Evolutionary conservation across 805 yeast species (phyloP), one percentile per base, ranked within the genome.

Genomic region (Pichia pseudocactophila): DNA sequence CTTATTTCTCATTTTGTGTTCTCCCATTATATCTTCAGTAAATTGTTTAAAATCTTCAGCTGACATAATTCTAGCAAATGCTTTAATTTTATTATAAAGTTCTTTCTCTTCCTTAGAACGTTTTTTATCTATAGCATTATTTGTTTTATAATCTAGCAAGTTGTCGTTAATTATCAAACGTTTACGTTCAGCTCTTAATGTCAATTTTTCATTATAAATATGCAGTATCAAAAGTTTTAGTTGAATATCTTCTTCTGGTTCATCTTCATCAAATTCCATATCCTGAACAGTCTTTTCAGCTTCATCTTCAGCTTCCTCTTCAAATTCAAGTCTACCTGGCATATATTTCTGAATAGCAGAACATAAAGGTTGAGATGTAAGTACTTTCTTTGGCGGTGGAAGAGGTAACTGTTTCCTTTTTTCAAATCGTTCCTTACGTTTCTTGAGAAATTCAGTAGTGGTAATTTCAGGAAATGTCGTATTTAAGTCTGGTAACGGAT

Each of bases 311-410:
- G 84, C 88, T 60, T 92, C 99, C 45, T 82, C 86, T 55, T 92
- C 99, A 61, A 92, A 92, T 61, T 92, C 99, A 47, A 92, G 68
- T 56, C 99, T 77, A 34, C 97, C 99, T 32, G 99, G 99, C 99
- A 92, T 92, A 59, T 80, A 92, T 3, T 96, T 97, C 61, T 92
- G 97, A 47, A 92, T 78, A 55, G 94, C 97, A 57, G 94, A 97
- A 65, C 97, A 89, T 44, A 92, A 73, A 0, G 99, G 99, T 7
- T 84, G 90, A 7, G 97, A 87, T 0, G 96, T 89, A 37, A 84
- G 78, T 5, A 94, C 87, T 58, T 90, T 92, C 47, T 80, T 77
- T 40, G 88, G 89, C 26, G 94, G 92, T 11, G 94, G 94, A 49
- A 85, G 63, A 7, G 94, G 88, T 46, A 79, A 64, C 48, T 78